These are phyloP conservation scores for Boletus rubescentipes DNA, from an alignment of 768 basidiomycete genomes.

Conservation along the genomic window DNA sequence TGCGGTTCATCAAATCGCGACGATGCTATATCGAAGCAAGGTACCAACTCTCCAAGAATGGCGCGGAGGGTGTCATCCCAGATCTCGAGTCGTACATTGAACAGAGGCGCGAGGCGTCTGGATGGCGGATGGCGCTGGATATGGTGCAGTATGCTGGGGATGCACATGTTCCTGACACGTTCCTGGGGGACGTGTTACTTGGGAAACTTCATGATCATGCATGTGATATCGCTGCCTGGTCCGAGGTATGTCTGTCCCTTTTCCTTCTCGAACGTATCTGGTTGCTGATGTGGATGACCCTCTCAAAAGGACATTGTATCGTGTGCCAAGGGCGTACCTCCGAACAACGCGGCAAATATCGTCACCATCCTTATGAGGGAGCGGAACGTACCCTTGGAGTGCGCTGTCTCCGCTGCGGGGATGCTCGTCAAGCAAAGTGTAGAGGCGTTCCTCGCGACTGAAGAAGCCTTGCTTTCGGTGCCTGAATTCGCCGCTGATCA, in stretches of 20 bases:
- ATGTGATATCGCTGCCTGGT: conserved; percentile 51
- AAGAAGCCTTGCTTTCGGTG: conserved; percentile 19
- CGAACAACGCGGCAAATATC: conserved; percentile 41
- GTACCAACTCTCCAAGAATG: conserved; percentile 26
- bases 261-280: no score
- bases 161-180: conserved; percentile 36
- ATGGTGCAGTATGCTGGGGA: conserved; percentile 54
- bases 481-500: conserved; percentile 14
- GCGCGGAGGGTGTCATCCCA: conserved; percentile 26
- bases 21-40: conserved; percentile 35
- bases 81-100: conserved; percentile 48
- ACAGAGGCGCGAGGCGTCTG: conserved; percentile 47
- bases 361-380: conserved; percentile 49
- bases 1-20: conserved; percentile 41
- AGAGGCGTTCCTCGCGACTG: conserved; percentile 28
- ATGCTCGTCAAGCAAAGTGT: conserved; percentile 28
- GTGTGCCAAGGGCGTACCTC: conserved; percentile 47
- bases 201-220: conserved; percentile 39
- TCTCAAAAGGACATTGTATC: conserved; percentile 56
- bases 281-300: neutral
- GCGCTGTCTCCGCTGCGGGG: conserved; percentile 35
- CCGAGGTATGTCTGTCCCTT: conserved; percentile 42
- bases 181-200: conserved; percentile 28
- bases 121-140: conserved; percentile 48
- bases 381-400: conserved; percentile 46